Evolutionary conservation across 768 basidiomycete genomes (phyloP).

Genomic region (Rhizopogon vulgaris): DNA sequence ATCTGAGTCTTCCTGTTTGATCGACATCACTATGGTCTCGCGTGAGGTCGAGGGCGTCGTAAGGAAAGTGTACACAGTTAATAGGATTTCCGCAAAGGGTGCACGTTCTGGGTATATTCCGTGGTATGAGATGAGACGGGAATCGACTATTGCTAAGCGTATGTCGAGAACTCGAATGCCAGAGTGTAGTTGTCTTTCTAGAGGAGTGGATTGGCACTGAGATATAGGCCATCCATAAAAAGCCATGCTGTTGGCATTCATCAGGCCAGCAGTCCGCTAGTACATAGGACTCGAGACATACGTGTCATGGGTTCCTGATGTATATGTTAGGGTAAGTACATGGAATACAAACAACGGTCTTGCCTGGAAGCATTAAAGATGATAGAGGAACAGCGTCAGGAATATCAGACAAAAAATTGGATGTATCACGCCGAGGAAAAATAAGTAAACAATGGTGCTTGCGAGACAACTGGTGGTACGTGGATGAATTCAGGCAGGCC

Average conservation of each 20-base stretch:
- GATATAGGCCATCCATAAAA: slow-evolving; percentile 83
- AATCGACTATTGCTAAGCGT: slow-evolving; percentile 62
- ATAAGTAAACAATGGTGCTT: slow-evolving; percentile 45
- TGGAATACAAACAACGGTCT: slow-evolving; percentile 19
- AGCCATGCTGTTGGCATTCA: slow-evolving; percentile 42
- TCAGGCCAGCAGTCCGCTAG: slow-evolving; percentile 2
- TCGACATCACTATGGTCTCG: slow-evolving; percentile 80
- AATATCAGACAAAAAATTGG: slow-evolving; percentile 53
- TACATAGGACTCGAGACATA: slow-evolving; percentile 24
- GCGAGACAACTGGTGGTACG: slow-evolving; percentile 35
- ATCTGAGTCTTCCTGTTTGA: slow-evolving; percentile 81
- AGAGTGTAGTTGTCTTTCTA: slow-evolving; percentile 61
- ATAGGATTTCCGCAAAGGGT: slow-evolving; percentile 61
- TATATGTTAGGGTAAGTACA: slow-evolving; percentile 4
- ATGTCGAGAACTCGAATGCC: slow-evolving; percentile 84
- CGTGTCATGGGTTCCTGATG: slow-evolving; percentile 65
- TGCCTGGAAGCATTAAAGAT: slow-evolving; percentile 73
- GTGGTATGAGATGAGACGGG: slow-evolving; percentile 72
- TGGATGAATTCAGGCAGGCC: not conserved
- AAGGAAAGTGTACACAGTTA: slow-evolving; percentile 58
- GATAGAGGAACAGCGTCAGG: slow-evolving; percentile 67
- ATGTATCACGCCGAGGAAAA: slow-evolving; percentile 51
- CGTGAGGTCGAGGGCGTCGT: slow-evolving; percentile 44
- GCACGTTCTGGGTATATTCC: slow-evolving; percentile 67
- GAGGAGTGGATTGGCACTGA: slow-evolving; percentile 77